Percentiles rank a stretch among this genome's conserved stretches.
Evolutionary conservation across 208 protist genomes (phyloP).

Genomic region (Acanthamoeba castellanii): DNA sequence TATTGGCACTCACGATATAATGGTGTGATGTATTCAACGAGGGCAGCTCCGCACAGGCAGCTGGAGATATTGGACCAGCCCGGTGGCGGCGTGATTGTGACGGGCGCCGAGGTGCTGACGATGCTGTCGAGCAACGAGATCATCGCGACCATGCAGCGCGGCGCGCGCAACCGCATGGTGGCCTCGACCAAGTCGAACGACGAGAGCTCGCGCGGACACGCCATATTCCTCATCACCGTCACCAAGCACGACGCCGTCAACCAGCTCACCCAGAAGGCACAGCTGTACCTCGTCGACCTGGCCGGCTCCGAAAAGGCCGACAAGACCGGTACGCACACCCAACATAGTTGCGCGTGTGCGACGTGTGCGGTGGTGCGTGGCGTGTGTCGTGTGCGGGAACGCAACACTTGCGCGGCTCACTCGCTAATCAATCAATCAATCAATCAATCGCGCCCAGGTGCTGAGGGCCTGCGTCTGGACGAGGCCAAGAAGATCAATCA

Average conservation of each 20-base stretch:
- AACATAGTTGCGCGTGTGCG: background rate
- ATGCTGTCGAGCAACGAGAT: constrained; percentile 28
- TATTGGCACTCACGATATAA: background rate
- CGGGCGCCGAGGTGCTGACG: background rate
- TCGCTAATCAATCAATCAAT: background rate
- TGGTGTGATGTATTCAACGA: background rate
- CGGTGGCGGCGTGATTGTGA: background rate
- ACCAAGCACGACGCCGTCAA: background rate
- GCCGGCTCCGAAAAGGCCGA: constrained; percentile 86
- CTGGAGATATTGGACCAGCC: constrained; percentile 13
- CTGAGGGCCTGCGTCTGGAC: constrained; percentile 79
- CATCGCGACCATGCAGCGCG: constrained; percentile 32
- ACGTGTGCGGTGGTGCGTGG: background rate
- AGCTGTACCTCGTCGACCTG: constrained; percentile 92
- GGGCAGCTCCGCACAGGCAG: background rate
- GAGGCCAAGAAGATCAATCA: constrained; percentile 91
- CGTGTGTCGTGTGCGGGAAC: no score
- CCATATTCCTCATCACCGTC: constrained; percentile 32
- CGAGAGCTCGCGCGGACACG: constrained; percentile 38
- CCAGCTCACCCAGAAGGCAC: background rate
- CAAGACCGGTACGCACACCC: constrained; percentile 86
- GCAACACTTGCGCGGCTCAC: background rate
- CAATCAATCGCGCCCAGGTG: background rate
- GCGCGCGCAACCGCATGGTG: constrained; percentile 37
- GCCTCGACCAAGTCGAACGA: constrained; percentile 44